Conservation (phyloP, 108 stramenopile species). For the Fragilaria crotonensis region DNA sequence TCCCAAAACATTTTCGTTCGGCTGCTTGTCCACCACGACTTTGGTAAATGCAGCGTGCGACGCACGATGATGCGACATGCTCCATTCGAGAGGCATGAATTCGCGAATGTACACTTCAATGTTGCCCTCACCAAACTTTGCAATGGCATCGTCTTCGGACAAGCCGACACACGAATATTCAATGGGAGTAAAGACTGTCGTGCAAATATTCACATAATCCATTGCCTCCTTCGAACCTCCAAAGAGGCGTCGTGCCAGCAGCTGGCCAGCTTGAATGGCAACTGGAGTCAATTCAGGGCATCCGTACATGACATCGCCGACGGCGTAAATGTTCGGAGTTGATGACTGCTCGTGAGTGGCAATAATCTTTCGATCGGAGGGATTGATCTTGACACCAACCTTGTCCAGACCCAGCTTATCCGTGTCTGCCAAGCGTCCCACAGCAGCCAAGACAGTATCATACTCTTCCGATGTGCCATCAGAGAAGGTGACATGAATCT, state of each 20-base stretch:
- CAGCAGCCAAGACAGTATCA: conserved; percentile 89
- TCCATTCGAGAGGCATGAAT: conserved; percentile 95
- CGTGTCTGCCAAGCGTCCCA: conserved; percentile 91
- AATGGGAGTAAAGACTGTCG: conserved; percentile 96
- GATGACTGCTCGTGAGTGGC: conserved; percentile 80
- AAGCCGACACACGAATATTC: conserved; percentile 94
- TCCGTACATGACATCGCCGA: conserved; percentile 95
- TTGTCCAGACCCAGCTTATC: conserved; percentile 75
- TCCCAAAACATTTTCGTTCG: conserved; percentile 78
- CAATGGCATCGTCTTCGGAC: conserved; percentile 91
- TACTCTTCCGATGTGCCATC: conserved; percentile 68
- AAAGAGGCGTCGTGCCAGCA: conserved; percentile 89
- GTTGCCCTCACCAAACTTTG: conserved; percentile 66
- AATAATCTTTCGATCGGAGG: conserved; percentile 72
- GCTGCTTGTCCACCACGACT: conserved; percentile 75
- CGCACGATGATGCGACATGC: conserved; percentile 57
- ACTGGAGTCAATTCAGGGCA: conserved; percentile 97
- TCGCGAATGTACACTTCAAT: conserved; percentile 91
- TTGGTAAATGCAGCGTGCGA: conserved; percentile 79
- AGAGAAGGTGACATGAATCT: conserved; percentile 82
- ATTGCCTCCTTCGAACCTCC: conserved; percentile 77
- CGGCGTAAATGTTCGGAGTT: conserved; percentile 92
- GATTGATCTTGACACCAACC: conserved; percentile 65
- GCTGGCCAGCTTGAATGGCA: conserved; percentile 91
- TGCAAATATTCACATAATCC: conserved; percentile 91